Evolutionary conservation across 495 filamentous ascomycete species (phyloP), one percentile per base, ranked within the genome.

Genomic region (Extremus antarcticus): DNA sequence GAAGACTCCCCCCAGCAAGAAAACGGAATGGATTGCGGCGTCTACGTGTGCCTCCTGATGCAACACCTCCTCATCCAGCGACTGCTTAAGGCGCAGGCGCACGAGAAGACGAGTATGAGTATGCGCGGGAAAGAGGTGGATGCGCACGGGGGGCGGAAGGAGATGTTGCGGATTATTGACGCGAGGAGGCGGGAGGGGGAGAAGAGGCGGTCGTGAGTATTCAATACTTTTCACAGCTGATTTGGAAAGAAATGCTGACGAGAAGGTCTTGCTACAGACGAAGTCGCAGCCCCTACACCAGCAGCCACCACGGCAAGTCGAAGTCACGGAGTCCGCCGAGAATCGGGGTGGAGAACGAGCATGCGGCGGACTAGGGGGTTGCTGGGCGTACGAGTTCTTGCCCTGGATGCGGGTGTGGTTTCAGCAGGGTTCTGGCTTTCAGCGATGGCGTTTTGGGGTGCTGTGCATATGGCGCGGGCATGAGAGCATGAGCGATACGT

Each of bases 21-120:
- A 58, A 96, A 97, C 62, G 80, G 84, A 51, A 87, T 77, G 58
- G 94, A 97, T 71, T 99, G 94, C 65, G 94, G 94, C 15, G 89
- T 99, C 0, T 96, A 88, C 67, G 94, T 99, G 1, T 97, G 94
- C 67, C 78, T 95, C 60, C 77, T 85, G 53, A 99, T 97, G 90
- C 78, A 86, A 39, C 81, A 95, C 68, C 70, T 99, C 16, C 78
- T 98, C 19, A 68, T 95, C 35, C 88, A 86, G 68, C 76, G 86
- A 45, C 71, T 99, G n/a, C 70, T 99, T 43, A 76, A 73, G 43
- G 87, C 85, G 2, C 83, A 86, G 61, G 78, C 82, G 0, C 78
- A 77, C 50, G 78, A 88, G 65, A 92, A 92, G 68, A 80, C 96
- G n/a, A 88, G 81, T 59, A 96, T 97, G 90, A 89, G 83, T 57